Base-by-base conservation (phyloP, 2,329 filamentous ascomycete species). In the Verticillium dahliae region DNA sequence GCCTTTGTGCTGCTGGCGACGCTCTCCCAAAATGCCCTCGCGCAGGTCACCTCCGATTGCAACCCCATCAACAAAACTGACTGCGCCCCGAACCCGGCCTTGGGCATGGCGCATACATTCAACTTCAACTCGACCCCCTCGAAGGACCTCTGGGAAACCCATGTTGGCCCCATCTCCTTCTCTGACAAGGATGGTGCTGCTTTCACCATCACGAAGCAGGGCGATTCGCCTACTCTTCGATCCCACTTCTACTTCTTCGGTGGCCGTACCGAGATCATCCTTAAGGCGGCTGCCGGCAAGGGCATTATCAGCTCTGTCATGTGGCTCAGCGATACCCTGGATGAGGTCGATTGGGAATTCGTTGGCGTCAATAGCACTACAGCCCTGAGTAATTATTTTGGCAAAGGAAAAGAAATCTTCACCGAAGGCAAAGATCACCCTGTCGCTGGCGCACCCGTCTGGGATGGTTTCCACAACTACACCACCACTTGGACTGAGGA, bases 261-360 rank as follows among this genome's bases (percentile, higher is more conserved):
- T 67, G 92, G 92, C 60, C 85, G 87, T 63, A 87, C 91, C 61
- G 91, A 95, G 74, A 82, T 94, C 62, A 81, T 85, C 67, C 84
- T 96, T 79, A 91, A 91, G 77, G 90, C 90, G 4, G 87, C 92
- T 0, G 77, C 80, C 1, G 92, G 92, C 18, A 78, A 77, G 7
- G 92, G 92, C 59, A 88, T 97, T 65, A 85, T 97, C 68, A 92
- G 88, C 69, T 87, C 90, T 64, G 88, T 96, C 70, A 93, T 96
- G 72, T 82, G 94, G 74, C 82, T 95, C 66, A 94, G 90, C 58
- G 89, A 95, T 67, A 88, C 92, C 68, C 81, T 94, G 14, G 92
- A 96, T 72, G 91, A 96, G 75, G 87, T 96, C 50, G 92, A 97
- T 71, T 94, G 91, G 85, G 91, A 95, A 71, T 90, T 91, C 70